Evolutionary conservation across 108 stramenopile genomes (phyloP).

Genomic region (Fragilariopsis cylindrus): DNA sequence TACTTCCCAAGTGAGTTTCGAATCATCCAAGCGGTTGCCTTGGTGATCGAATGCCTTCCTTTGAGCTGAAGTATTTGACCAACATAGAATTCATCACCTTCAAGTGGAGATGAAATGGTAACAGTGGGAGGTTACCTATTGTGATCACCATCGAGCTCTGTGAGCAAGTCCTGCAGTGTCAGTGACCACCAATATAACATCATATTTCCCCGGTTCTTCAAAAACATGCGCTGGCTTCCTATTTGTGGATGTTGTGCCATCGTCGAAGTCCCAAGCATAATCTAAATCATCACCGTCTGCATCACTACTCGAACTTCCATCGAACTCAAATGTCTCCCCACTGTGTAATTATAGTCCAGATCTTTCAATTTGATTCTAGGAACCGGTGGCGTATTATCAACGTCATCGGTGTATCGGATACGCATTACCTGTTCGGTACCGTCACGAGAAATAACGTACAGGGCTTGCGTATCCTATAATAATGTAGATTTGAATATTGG

Average conservation of each 20-base stretch:
- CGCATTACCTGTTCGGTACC: conserved; percentile 5
- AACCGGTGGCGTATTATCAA: conserved; percentile 16
- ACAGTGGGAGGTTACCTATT: conserved; percentile 22
- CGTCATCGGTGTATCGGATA: conserved; percentile 15
- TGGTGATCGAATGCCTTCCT: conserved; percentile 20
- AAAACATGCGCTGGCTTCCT: conserved; percentile 14
- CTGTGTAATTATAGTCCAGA: conserved; percentile 8
- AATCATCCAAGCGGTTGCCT: conserved; percentile 21
- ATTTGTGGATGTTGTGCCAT: conserved; percentile 7
- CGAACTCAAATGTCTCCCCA: conserved; percentile 39
- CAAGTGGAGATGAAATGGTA: conserved; percentile 10
- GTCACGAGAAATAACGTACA: conserved; percentile 4
- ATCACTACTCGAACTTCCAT: conserved; percentile 31
- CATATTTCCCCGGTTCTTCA: conserved; percentile 12
- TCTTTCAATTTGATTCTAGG: conserved; percentile 13
- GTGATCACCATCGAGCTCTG: neutral
- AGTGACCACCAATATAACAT: conserved; percentile 19
- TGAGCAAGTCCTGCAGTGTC: conserved; percentile 18
- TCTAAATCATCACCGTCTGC: conserved; percentile 35
- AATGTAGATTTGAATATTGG: neutral
- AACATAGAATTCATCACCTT: conserved; percentile 26
- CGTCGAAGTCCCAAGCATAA: conserved; percentile 40
- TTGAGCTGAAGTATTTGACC: conserved; percentile 27
- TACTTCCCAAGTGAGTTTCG: conserved; percentile 37
- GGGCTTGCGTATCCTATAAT: conserved; percentile 11